phyloP scores from a whole-genome alignment of 176 grass and related monocot species.

The Lolium perenne region DNA sequence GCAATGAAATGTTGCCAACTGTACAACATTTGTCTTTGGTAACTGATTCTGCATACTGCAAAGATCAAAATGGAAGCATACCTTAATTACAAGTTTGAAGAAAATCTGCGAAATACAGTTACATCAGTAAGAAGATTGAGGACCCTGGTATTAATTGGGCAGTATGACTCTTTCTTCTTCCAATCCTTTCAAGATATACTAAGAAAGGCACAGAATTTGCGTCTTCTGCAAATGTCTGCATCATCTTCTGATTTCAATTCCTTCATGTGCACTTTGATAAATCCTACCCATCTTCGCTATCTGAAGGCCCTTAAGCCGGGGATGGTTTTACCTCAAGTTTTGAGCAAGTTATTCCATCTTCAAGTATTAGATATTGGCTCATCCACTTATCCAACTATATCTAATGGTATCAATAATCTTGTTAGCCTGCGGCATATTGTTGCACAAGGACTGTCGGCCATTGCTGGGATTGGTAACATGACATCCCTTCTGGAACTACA shows the following conservation, averaged over 20 bases:
- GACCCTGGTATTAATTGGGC: conserved; percentile 50
- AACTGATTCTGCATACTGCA: conserved; percentile 24
- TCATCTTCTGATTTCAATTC: too few species aligned
- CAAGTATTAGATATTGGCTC: conserved; percentile 38
- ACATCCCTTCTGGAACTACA: conserved; percentile 33
- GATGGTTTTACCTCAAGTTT: too few species aligned
- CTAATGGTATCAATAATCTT: not conserved
- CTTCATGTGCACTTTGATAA: too few species aligned
- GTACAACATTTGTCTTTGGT: conserved; percentile 49
- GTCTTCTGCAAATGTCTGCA: not conserved
- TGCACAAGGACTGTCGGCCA: not conserved
- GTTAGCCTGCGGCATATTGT: conserved; percentile 26
- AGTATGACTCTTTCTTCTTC: not conserved
- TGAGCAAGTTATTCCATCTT: conserved; percentile 47
- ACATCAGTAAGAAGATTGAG: conserved; percentile 43
- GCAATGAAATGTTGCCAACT: conserved; percentile 10
- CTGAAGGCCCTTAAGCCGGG: too few species aligned
- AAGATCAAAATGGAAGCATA: not conserved
- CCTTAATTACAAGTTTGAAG: conserved; percentile 4
- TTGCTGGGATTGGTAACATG: conserved; percentile 7
- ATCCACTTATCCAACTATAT: too few species aligned
- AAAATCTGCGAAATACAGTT: conserved; percentile 8
- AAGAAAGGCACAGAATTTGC: too few species aligned
- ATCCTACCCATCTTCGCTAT: too few species aligned
- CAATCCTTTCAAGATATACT: too few species aligned